Percentiles rank a stretch among this genome's conserved stretches.
phyloP scores from a whole-genome alignment of 768 basidiomycete species.

The Termitomyces sp. region DNA sequence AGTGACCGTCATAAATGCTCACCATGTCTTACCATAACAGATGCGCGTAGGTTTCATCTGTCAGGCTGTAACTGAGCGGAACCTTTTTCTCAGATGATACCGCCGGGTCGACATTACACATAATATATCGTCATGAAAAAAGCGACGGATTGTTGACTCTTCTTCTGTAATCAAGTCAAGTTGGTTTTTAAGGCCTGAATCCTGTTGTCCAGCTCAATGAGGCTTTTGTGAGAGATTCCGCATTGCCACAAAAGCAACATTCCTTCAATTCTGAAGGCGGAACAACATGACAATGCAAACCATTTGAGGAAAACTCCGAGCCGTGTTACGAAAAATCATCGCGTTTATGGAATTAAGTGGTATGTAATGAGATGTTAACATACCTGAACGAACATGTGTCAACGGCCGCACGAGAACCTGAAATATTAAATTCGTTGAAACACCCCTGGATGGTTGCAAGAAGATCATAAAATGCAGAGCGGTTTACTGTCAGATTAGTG shows the following conservation, averaged over 20 bases:
- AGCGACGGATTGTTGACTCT: not conserved
- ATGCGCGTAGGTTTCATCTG: too few relatives aligned
- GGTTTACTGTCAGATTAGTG: not conserved
- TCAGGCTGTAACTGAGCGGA: slow-evolving; percentile 10
- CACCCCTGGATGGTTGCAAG: not conserved
- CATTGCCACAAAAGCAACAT: slow-evolving; percentile 1
- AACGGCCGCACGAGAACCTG: not conserved
- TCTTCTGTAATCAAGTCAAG: slow-evolving; percentile 1
- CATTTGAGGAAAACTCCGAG: not conserved
- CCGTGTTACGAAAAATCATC: not conserved
- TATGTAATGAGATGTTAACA: not conserved
- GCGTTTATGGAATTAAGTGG: not conserved
- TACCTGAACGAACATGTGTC: not conserved
- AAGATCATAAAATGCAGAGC: not conserved
- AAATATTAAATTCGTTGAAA: not conserved
- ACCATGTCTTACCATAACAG: not conserved
- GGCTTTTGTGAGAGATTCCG: not conserved
- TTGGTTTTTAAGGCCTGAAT: slow-evolving; percentile 13
- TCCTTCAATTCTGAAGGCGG: not conserved
- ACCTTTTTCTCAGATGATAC: slow-evolving; percentile 20
- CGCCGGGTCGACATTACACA: slow-evolving; percentile 16
- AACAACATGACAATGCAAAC: not conserved
- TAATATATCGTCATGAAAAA: not conserved
- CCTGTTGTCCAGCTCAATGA: slow-evolving; percentile 15
- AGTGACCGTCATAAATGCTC: slow-evolving; percentile 17